phyloP scores from a whole-genome alignment of 192 early-diverging fungal genomes.

The Entomortierella lignicola region DNA sequence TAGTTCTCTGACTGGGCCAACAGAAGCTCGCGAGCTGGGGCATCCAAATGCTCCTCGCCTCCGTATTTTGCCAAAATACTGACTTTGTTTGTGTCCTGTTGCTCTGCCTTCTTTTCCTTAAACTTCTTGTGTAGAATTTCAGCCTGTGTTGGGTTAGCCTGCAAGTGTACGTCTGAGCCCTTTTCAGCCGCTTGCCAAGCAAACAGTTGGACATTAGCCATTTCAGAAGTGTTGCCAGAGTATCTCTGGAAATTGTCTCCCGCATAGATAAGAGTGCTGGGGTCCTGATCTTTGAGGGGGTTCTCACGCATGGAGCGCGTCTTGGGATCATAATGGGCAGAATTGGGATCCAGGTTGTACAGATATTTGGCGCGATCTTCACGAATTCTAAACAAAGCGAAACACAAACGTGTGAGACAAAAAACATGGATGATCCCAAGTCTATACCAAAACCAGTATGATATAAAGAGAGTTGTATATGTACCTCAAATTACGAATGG shows the following conservation, averaged over 20 bases:
- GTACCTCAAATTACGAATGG: conserved; percentile 93
- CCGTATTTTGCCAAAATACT: conserved; percentile 92
- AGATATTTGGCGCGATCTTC: conserved; percentile 99
- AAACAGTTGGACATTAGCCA: conserved; percentile 90
- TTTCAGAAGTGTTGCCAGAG: conserved; percentile 84
- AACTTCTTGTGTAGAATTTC: conserved; percentile 92
- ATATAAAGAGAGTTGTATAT: background rate
- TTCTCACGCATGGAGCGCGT: conserved; percentile 99
- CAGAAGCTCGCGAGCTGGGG: conserved; percentile 91
- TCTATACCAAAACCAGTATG: background rate
- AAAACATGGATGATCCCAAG: background rate
- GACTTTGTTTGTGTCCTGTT: conserved; percentile 77
- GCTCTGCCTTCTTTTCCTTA: conserved; percentile 81
- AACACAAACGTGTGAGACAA: background rate
- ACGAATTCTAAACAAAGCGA: conserved; percentile 75
- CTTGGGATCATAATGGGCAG: conserved; percentile 99
- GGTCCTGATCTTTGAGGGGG: conserved; percentile 79
- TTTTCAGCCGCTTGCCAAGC: conserved; percentile 92
- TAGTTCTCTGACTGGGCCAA: conserved; percentile 92
- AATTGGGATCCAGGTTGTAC: conserved; percentile 93
- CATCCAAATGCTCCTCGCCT: conserved; percentile 93
- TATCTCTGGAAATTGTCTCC: conserved; percentile 97
- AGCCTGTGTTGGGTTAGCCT: conserved; percentile 96
- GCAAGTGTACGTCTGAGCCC: conserved; percentile 87
- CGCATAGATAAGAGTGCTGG: conserved; percentile 67